Percentiles rank a stretch among this genome's conserved stretches.
phyloP scores from a whole-genome alignment of 176 grass and related monocot genomes.

The Alopecurus myosuroides region DNA sequence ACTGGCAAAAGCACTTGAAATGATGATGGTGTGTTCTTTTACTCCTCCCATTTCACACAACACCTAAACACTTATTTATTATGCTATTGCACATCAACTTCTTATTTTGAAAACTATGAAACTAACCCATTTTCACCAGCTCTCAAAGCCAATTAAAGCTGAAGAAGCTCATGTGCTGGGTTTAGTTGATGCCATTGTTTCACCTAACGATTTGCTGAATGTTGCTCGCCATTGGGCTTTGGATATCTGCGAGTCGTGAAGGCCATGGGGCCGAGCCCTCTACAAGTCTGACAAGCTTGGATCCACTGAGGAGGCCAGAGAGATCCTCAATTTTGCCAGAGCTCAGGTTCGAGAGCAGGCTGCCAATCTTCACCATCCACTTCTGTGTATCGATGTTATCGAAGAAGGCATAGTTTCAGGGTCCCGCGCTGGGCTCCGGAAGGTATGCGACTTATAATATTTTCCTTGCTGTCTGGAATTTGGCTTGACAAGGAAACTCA shows the following conservation, averaged over 20 bases:
- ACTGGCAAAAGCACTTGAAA: slow-evolving; percentile 82
- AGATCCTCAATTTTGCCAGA: slow-evolving; percentile 88
- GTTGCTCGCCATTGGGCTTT: slow-evolving; percentile 66
- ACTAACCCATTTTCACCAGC: slow-evolving; percentile 24
- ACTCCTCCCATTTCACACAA: background rate
- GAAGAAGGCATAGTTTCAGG: slow-evolving; percentile 85
- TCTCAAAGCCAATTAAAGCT: slow-evolving; percentile 81
- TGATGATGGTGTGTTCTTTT: slow-evolving; percentile 61
- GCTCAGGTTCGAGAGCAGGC: slow-evolving; percentile 58
- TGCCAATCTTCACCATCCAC: slow-evolving; percentile 68
- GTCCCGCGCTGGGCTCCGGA: slow-evolving; percentile 65
- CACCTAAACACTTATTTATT: background rate
- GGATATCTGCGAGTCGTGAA: slow-evolving; percentile 66
- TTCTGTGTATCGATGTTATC: slow-evolving; percentile 77
- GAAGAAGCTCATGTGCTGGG: slow-evolving; percentile 63
- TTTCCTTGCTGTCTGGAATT: background rate
- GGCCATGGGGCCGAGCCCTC: slow-evolving; percentile 70
- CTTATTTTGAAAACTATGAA: background rate
- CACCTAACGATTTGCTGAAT: slow-evolving; percentile 64
- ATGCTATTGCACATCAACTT: background rate
- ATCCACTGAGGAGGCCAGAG: slow-evolving; percentile 60
- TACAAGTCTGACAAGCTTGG: slow-evolving; percentile 83
- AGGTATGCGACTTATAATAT: slow-evolving; percentile 42
- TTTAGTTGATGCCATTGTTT: slow-evolving; percentile 76
- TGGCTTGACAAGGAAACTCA: background rate